These are phyloP conservation scores for Auricularia auricula-judae DNA, from an alignment of 768 basidiomycete genomes.

Conservation along the genomic window DNA sequence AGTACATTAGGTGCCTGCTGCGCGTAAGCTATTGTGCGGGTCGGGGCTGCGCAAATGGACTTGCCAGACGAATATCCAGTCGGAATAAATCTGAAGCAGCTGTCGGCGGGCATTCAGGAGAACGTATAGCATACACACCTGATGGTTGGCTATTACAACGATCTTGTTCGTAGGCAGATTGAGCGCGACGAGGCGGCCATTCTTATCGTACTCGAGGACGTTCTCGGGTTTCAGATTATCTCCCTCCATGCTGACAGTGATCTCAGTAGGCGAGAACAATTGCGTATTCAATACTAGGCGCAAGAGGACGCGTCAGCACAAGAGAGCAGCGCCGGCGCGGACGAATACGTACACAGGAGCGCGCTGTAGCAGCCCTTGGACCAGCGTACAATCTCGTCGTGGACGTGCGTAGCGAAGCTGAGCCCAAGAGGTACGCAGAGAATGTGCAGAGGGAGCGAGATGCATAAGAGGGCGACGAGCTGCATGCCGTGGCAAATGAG, in stretches of 20 bases:
- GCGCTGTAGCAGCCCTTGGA: conserved; percentile 77
- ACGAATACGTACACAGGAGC: conserved; percentile 48
- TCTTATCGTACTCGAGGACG: conserved; percentile 43
- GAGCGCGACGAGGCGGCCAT: conserved; percentile 48
- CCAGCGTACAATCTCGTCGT: conserved; percentile 61
- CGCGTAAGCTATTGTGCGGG: conserved; percentile 65
- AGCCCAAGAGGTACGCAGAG: not conserved
- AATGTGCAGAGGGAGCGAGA: conserved; percentile 39
- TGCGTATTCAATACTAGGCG: conserved; percentile 62
- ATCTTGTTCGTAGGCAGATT: conserved; percentile 63
- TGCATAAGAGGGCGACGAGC: conserved; percentile 47
- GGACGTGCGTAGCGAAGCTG: conserved; percentile 33
- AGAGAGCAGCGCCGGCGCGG: not conserved
- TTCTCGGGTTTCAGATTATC: conserved; percentile 41
- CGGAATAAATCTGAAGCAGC: not conserved
- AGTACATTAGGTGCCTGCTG: conserved; percentile 59
- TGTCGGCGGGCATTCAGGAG: not conserved
- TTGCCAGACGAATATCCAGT: not conserved
- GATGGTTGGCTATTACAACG: conserved; percentile 87
- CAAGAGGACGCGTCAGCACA: conserved; percentile 1
- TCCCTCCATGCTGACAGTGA: conserved; percentile 65
- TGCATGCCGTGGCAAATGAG: conserved; percentile 65
- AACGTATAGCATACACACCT: conserved; percentile 36
- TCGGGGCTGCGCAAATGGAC: conserved; percentile 28
- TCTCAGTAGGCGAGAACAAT: conserved; percentile 68